These are phyloP conservation scores for Cystobasidium sp. DNA, from an alignment of 1,284 basidiomycete species.

Conservation along the genomic window DNA sequence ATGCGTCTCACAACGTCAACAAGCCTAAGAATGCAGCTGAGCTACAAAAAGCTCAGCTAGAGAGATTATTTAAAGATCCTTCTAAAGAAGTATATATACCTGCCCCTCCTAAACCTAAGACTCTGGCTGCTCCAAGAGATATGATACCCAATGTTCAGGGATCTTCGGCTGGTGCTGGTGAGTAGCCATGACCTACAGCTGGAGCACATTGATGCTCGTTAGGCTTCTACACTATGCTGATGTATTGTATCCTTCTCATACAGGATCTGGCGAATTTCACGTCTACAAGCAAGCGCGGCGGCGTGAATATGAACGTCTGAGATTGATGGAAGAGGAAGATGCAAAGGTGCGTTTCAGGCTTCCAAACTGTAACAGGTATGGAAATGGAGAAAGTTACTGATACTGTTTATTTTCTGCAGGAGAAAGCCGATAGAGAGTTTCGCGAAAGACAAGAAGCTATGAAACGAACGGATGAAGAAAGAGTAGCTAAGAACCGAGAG, in stretches of 20 bases:
- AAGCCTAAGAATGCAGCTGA: slow-evolving; percentile 65
- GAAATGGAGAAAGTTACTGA: background rate
- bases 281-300: slow-evolving; percentile 95
- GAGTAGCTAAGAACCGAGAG: slow-evolving; percentile 85
- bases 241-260: background rate
- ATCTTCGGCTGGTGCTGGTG: slow-evolving; percentile 75
- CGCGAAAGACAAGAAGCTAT: slow-evolving; percentile 68
- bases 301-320: slow-evolving; percentile 91
- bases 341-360: slow-evolving; percentile 66
- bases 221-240: background rate
- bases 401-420: slow-evolving; percentile 2
- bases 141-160: slow-evolving; percentile 99
- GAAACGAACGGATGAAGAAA: slow-evolving; percentile 69
- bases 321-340: slow-evolving; percentile 81
- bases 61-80: slow-evolving; percentile 83
- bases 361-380: background rate
- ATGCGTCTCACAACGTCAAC: slow-evolving; percentile 12
- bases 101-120: slow-evolving; percentile 73
- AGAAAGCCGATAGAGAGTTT: slow-evolving; percentile 39
- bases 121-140: slow-evolving; percentile 76
- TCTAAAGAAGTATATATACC: slow-evolving; percentile 77
- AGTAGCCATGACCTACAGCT: background rate
- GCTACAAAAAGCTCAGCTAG: slow-evolving; percentile 74
- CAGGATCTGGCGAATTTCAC: slow-evolving; percentile 91
- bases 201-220: background rate